Evolutionary conservation across 352 stramenopile genomes (phyloP).

Genomic region (Elongisporangium senticosum): DNA sequence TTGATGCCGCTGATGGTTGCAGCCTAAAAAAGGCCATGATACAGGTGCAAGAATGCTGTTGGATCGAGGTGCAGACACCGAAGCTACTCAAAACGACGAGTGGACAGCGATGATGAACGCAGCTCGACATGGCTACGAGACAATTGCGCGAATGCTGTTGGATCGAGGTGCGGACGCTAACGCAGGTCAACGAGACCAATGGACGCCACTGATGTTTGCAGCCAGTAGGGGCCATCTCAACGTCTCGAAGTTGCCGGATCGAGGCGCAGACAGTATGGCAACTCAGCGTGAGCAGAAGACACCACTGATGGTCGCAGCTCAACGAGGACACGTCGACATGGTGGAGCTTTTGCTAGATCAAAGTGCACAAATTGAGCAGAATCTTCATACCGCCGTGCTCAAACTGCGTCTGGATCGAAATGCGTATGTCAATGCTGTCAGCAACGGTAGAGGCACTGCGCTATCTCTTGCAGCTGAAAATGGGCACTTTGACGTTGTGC

Average conservation of each 20-base stretch:
- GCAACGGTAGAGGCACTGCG: not conserved
- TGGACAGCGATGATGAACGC: too few species aligned
- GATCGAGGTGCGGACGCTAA: not conserved
- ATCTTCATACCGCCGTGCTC: not conserved
- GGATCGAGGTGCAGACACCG: too few species aligned
- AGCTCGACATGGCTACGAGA: too few species aligned
- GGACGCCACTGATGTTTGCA: not conserved
- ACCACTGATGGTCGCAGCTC: not conserved
- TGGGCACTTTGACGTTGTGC: not conserved
- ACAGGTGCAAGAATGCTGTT: too few species aligned
- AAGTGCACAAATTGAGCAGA: not conserved
- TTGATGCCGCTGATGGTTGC: too few species aligned
- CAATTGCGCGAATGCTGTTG: not conserved
- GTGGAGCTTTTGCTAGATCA: not conserved
- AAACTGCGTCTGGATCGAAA: not conserved
- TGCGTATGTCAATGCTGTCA: not conserved
- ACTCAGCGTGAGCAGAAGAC: not conserved
- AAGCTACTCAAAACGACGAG: too few species aligned
- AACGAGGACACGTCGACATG: not conserved
- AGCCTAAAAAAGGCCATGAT: too few species aligned
- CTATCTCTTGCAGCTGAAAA: not conserved
- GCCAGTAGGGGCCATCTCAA: not conserved
- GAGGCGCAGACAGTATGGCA: not conserved
- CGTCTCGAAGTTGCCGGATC: not conserved
- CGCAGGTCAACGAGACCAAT: not conserved